phyloP scores from a whole-genome alignment of 2,329 filamentous ascomycete genomes.

The Sporothrix dimorphospora region DNA sequence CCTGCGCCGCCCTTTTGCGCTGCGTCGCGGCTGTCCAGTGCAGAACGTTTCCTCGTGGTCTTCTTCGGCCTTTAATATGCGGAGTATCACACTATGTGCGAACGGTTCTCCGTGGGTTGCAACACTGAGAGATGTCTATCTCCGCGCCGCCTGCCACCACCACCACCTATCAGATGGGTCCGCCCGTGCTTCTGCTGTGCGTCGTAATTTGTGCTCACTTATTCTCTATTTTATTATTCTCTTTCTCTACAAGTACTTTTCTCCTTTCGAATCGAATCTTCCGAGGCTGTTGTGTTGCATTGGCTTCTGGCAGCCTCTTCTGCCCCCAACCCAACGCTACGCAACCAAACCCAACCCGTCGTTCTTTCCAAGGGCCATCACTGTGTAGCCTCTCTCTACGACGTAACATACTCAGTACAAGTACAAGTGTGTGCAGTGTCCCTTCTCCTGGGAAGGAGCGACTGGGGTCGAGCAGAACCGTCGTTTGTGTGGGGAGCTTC shows the following conservation, averaged over 20 bases:
- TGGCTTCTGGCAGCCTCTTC: background rate
- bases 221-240: background rate
- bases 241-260: background rate
- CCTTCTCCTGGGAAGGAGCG: constrained; percentile 3
- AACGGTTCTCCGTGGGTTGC: background rate
- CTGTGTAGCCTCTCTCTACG: background rate
- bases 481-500: background rate
- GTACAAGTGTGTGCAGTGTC: background rate
- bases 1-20: background rate
- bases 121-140: constrained; percentile 4
- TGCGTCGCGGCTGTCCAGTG: background rate
- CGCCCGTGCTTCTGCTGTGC: background rate
- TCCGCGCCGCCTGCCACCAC: constrained; percentile 3
- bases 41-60: background rate
- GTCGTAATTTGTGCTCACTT: background rate
- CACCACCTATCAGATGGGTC: background rate
- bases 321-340: background rate
- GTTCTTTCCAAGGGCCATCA: background rate
- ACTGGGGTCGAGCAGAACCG: background rate
- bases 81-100: background rate
- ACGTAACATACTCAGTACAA: background rate
- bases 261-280: too few species aligned
- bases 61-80: background rate
- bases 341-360: background rate
- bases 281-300: constrained; percentile 27